These are phyloP conservation scores for Phaeolepiota aurea DNA, from an alignment of 768 basidiomycete genomes.

Conservation along the genomic window DNA sequence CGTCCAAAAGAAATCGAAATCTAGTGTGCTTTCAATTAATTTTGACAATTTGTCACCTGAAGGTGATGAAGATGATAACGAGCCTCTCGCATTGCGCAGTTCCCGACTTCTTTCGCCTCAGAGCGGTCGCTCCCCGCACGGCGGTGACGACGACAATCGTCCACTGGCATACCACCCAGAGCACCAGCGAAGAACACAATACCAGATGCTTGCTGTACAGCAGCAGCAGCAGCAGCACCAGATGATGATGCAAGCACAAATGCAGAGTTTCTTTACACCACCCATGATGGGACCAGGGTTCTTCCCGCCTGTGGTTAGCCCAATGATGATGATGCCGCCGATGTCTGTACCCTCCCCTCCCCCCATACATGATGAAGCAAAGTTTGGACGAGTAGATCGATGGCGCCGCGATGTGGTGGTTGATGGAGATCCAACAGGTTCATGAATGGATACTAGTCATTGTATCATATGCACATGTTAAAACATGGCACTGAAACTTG, in stretches of 20 bases:
- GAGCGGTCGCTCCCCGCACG: conserved; percentile 9
- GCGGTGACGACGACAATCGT: conserved; percentile 56
- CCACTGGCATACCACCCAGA: conserved; percentile 72
- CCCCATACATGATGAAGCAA: conserved; percentile 53
- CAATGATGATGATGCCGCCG: conserved; percentile 37
- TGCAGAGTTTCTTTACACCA: conserved; percentile 63
- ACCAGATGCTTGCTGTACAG: conserved; percentile 44
- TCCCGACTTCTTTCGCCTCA: conserved; percentile 29
- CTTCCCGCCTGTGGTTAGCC: conserved; percentile 48
- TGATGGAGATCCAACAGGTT: conserved; percentile 37
- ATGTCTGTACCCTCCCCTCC: conserved; percentile 54
- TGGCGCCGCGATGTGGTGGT: conserved; percentile 77
- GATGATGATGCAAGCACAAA: conserved; percentile 73
- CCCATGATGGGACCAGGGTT: conserved; percentile 66
- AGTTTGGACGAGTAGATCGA: conserved; percentile 65
- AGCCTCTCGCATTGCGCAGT: conserved; percentile 63
- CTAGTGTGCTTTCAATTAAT: conserved; percentile 29
- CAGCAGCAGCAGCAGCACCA: conserved; percentile 60
- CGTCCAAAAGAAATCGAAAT: conserved; percentile 35
- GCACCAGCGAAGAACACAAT: conserved; percentile 70
- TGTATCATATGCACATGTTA: no score
- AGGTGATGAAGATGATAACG: conserved; percentile 58
- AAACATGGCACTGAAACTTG: no score
- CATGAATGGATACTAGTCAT: conserved; percentile 1
- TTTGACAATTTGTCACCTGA: conserved; percentile 21